Conservation (phyloP, 2,329 filamentous ascomycete species). For the Trichoderma sp. region DNA sequence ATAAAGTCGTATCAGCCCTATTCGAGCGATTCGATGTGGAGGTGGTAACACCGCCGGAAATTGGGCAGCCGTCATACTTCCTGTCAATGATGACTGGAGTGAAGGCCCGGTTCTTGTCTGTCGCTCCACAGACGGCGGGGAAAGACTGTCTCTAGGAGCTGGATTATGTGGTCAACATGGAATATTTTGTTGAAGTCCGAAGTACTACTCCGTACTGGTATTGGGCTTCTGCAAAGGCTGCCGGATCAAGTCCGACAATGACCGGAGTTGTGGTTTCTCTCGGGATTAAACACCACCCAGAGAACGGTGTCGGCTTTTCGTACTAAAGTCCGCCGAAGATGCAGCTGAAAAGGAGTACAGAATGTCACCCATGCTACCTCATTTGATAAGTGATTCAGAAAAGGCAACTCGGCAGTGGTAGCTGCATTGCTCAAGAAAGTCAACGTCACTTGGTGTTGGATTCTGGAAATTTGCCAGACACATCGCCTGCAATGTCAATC, state of each 20-base stretch:
- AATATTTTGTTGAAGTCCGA: background rate
- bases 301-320: background rate
- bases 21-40: slow-evolving; percentile 48
- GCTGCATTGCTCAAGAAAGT: background rate
- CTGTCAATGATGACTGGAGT: slow-evolving; percentile 54
- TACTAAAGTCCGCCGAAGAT: background rate
- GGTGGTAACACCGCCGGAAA: slow-evolving; percentile 41
- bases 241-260: background rate
- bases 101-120: slow-evolving; percentile 41
- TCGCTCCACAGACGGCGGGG: background rate
- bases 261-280: background rate
- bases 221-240: background rate
- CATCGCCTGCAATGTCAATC: background rate
- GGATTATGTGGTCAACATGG: background rate
- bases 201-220: too few relatives aligned
- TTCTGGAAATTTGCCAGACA: background rate
- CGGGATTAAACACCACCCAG: background rate
- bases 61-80: slow-evolving; percentile 49
- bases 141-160: background rate
- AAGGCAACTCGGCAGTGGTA: background rate
- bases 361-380: background rate
- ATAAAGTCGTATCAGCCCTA: slow-evolving; percentile 45
- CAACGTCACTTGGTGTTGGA: background rate
- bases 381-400: background rate
- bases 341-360: background rate